Base-by-base conservation (phyloP, 495 filamentous ascomycete genomes). In the Neurospora discreta region DNA sequence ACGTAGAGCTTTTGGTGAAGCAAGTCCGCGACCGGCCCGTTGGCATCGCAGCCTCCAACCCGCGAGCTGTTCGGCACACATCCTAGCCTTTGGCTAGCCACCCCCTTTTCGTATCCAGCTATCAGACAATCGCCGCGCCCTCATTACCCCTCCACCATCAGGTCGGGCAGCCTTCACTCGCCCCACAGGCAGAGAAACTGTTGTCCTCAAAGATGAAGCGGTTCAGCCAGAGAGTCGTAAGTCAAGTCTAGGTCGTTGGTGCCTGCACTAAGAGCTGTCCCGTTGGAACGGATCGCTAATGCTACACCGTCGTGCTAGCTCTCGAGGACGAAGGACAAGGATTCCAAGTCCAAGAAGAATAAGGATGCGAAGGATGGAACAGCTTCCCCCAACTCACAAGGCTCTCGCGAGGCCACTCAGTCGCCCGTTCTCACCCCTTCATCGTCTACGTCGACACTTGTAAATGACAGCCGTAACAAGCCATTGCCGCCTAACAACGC, bases 201-300 rank as follows among this genome's bases (percentile, higher is more conserved):
- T 77, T 81, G 81, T 80, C 81, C 78, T 78, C 80, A 74, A 93
- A 88, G 84, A 98, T 99, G 95, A 98, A 97, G 86, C 90, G 93
- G 79, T 97, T 99, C 83, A 91, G 95, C 85, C 93, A 97, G 86
- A 91, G 92, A 91, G 96, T 98, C 85, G 95, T 97, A 87, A 87
- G 95, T 91, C 77, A 73, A 74, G 65, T 74, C 39, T 76, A 71
- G 71, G 72, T 23, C 26, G 69, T 65, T 44, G 40, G n/a, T 71
- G 18, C 26, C 42, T 73, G 38, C 58, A 38, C 39, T 43, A n/a
- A 75, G 15, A 75, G 46, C 75, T 74, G 71, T 71, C 75, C 75
- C 71, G 69, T 33, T 46, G 65, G 39, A 38, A n/a, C 33, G 52
- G 40, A 46, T 42, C 46, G 68, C 73, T 73, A 68, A 76, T 65